phyloP scores from a whole-genome alignment of 2,329 filamentous ascomycete species.

The Ceratocystis destructans region DNA sequence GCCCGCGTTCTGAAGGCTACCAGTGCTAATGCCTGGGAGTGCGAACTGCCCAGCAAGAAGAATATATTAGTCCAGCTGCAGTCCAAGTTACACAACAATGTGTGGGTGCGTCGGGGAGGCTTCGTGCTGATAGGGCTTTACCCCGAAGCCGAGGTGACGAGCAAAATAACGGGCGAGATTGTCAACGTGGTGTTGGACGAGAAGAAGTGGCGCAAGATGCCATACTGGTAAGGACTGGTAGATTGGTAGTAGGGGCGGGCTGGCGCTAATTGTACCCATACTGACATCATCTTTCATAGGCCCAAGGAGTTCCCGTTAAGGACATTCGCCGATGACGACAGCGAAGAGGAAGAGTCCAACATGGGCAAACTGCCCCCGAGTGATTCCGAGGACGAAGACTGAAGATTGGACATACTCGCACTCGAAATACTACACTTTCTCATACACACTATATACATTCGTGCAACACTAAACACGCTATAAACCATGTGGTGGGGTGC shows the following conservation, averaged over 20 bases:
- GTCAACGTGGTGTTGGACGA: slow-evolving; percentile 86
- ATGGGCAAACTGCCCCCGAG: slow-evolving; percentile 76
- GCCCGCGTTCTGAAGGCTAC: slow-evolving; percentile 69
- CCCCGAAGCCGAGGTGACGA: slow-evolving; percentile 50
- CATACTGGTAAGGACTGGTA: slow-evolving; percentile 54
- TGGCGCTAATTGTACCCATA: background rate
- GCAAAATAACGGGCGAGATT: slow-evolving; percentile 77
- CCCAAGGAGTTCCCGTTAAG: slow-evolving; percentile 60
- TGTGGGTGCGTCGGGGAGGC: slow-evolving; percentile 83
- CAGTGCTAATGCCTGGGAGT: slow-evolving; percentile 79
- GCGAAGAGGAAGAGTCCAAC: slow-evolving; percentile 61
- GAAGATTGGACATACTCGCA: background rate
- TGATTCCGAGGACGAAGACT: slow-evolving; percentile 56
- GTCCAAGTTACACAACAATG: slow-evolving; percentile 72
- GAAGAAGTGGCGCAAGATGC: slow-evolving; percentile 77
- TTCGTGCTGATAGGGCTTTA: slow-evolving; percentile 70
- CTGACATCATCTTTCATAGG: slow-evolving; percentile 9
- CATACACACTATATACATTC: background rate
- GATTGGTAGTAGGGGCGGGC: background rate
- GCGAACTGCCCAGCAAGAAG: slow-evolving; percentile 54
- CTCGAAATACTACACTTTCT: background rate
- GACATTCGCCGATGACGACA: slow-evolving; percentile 29
- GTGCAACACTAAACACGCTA: background rate
- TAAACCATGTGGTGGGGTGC: background rate
- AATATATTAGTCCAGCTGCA: slow-evolving; percentile 67